Conservation (phyloP, 2,329 filamentous ascomycete species). For the Mycosphaerelloides madeirae region DNA sequence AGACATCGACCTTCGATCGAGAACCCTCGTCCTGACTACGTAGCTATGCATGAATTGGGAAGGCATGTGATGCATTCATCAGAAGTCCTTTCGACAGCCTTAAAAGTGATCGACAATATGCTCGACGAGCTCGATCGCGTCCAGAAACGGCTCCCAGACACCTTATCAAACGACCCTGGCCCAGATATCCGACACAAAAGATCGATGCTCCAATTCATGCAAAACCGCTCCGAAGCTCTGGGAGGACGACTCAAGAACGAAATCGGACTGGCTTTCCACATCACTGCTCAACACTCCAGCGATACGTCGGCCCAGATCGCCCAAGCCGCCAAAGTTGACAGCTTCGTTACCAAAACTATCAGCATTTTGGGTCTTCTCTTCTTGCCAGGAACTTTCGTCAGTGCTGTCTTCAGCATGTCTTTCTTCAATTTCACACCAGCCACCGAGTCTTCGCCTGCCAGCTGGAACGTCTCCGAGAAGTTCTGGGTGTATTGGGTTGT, state of each 20-base stretch:
- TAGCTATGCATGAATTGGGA: constrained; percentile 18
- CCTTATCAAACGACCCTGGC: background rate
- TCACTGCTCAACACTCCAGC: constrained; percentile 21
- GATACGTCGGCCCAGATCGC: constrained; percentile 17
- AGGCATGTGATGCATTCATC: constrained; percentile 21
- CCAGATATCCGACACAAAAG: constrained; percentile 9
- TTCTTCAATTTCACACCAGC: constrained; percentile 17
- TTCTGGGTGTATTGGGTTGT: constrained; percentile 19
- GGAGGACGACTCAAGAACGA: constrained; percentile 24
- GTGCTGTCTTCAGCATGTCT: constrained; percentile 19
- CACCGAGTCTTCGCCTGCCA: background rate
- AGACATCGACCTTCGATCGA: constrained; percentile 6
- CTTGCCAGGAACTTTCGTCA: constrained; percentile 23
- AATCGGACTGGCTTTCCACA: constrained; percentile 25
- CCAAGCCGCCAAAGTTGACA: constrained; percentile 16
- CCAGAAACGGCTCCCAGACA: background rate
- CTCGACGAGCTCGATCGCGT: constrained; percentile 2
- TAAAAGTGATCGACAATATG: constrained; percentile 16
- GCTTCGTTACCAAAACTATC: constrained; percentile 21
- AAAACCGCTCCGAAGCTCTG: constrained; percentile 17
- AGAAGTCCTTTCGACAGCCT: constrained; percentile 14
- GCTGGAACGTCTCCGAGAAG: constrained; percentile 10
- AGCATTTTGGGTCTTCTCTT: constrained; percentile 23
- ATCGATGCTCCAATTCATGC: constrained; percentile 17
- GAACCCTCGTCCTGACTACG: constrained; percentile 7